Percentiles rank a stretch among this genome's conserved stretches.
These are phyloP conservation scores for Fusarium avenaceum DNA, from an alignment of 2,329 filamentous ascomycete genomes.

Conservation along the genomic window DNA sequence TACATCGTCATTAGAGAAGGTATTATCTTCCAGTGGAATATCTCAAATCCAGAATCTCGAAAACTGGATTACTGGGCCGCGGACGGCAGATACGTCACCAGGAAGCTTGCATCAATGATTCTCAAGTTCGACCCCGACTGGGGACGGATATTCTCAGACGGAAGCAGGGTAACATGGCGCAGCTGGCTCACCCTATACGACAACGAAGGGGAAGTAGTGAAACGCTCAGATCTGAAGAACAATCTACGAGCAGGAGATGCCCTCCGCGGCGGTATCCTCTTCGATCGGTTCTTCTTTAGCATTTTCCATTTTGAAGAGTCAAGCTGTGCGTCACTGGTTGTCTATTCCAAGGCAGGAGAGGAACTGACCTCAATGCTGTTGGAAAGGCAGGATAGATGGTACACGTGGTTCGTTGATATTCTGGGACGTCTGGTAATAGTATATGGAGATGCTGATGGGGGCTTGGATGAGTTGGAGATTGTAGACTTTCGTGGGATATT, in stretches of 20 bases:
- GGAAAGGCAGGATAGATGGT: background rate
- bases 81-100: conserved; percentile 4
- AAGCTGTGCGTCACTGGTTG: background rate
- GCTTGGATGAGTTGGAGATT: background rate
- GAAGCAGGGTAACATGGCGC: background rate
- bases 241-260: background rate
- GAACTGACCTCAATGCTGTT: background rate
- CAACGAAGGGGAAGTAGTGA: background rate
- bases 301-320: background rate
- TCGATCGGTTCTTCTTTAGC: conserved; percentile 26
- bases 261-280: conserved; percentile 2
- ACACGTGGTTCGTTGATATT: conserved; percentile 20
- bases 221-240: background rate
- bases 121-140: background rate
- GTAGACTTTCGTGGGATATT: conserved; percentile 12
- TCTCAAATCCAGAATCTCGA: background rate
- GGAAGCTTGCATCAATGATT: background rate
- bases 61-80: background rate
- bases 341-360: conserved; percentile 24
- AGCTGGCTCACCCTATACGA: background rate
- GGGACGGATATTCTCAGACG: conserved; percentile 5
- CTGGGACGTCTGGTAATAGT: conserved; percentile 15
- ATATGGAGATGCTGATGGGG: background rate
- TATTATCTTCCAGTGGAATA: background rate
- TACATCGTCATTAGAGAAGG: background rate